Evolutionary conservation across 768 basidiomycete species (phyloP).

Genomic region (Cystobasidium ongulense): DNA sequence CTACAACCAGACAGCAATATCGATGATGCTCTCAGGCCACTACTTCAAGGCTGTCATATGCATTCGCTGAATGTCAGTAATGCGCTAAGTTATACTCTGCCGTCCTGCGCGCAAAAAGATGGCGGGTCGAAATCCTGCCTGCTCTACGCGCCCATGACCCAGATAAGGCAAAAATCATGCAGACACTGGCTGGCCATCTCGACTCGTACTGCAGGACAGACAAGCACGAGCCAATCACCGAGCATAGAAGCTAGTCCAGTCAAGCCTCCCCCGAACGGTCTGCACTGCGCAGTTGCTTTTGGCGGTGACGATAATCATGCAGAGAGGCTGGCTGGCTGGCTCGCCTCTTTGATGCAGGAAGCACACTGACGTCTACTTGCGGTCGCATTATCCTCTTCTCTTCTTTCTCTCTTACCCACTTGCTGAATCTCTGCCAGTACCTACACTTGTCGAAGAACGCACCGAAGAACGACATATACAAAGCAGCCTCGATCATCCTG

Average conservation of each 20-base stretch:
- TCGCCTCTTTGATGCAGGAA: background rate
- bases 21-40: no score
- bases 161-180: conserved; percentile 5
- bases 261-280: background rate
- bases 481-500: background rate
- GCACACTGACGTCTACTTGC: background rate
- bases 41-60: background rate
- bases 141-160: background rate
- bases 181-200: background rate
- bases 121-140: conserved; percentile 9
- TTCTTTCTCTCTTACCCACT: background rate
- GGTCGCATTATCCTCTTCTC: background rate
- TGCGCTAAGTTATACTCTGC: background rate
- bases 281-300: background rate
- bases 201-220: background rate
- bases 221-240: background rate
- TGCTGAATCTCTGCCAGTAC: background rate
- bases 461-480: background rate
- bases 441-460: background rate
- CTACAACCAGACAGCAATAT: no score
- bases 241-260: background rate
- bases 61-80: background rate
- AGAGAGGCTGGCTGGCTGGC: background rate
- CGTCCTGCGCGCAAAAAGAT: background rate
- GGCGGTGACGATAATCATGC: background rate